Base-by-base conservation (phyloP, 495 filamentous ascomycete species). In the Annulohypoxylon bovei region DNA sequence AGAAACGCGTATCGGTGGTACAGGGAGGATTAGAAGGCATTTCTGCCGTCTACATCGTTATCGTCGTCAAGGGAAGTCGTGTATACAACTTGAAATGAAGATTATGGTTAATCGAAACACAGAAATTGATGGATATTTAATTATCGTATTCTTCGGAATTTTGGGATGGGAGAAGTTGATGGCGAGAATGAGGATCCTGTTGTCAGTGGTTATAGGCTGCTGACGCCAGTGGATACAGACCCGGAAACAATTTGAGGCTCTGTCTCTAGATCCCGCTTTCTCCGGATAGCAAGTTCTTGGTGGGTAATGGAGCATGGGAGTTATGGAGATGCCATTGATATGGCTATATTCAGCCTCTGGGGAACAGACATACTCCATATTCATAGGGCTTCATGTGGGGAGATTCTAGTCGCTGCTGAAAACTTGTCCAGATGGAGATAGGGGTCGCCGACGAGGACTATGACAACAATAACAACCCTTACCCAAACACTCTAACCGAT, bases 251-350 rank as follows among this genome's bases (percentile, higher is more conserved):
- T 32, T 62, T 65, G 65, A 40, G 46, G 37, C 28, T 59, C 60
- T 72, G 60, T 40, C 46, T 58, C 65, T 62, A 68, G 65, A 72
- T 72, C 70, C 70, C 60, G 56, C 70, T 68, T 72, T 65, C 65
- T 56, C 59, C 59, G 61, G 55, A 65, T 62, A 55, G 53, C 70
- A 68, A 68, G 61, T 50, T 56, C 61, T 32, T 40, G 52, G 70
- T 35, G 44, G 60, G 64, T 68, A 59, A 53, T 53, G 65, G 70
- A 65, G 40, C 32, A 30, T 54, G 39, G 30, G 55, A 62, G 65
- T 65, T 52, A 53, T 67, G 46, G 64, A 50, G 46, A 50, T 50
- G 23, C 12, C 60, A 54, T 55, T 27, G 40, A 5, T 25, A 59
- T 52, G 53, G 39, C 16, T 62, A 68, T 58, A 35, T 33, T 53